Evolutionary conservation across 2,329 filamentous ascomycete species (phyloP), one percentile per base, ranked within the genome.

Genomic region (Penicillium concentricum): DNA sequence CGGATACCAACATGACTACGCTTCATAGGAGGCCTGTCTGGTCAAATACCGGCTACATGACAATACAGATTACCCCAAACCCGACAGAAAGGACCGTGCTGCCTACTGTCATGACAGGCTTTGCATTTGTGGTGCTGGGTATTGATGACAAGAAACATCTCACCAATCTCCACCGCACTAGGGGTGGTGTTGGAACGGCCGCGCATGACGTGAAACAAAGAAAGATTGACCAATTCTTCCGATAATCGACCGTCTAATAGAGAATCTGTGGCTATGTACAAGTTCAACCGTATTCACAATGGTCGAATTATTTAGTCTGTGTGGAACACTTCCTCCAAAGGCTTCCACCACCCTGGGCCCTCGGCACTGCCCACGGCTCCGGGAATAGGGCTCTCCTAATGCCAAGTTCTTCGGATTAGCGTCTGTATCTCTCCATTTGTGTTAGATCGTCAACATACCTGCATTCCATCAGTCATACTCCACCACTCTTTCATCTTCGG

Each of bases 121-220:
- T 51, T 15, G 12, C 28, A 24, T 20, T 51, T 24, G 7, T 78
- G 8, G 80, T 95, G 28, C 72, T 83, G 44, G 78, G 78, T 5
- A 80, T 91, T 61, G 93, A 96, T 69, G 84, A 83, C 59, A 82
- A 84, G 58, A 82, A 84, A 4, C 92, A 97, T 73, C 82, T 96
- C 2, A 75, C 78, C 43, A 85, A 87, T 28, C 77, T 96, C 56
- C 92, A 87, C 71, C 89, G 91, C 73, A 93, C 91, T 9, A 80
- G 88, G 24, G 90, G 91, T 30, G 92, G 92, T 4, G 89, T 96
- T 55, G 91, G 91, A 53, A 94, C 88, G 65, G 82, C 89, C 38
- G 81, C 82, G 54, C 87, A 90, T 69, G 92, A 97, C 70, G 81
- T 84, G 12, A 86, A 81, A 45, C 92, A 96, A 72, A 87, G 83